A percentile compares a stretch with the other conserved stretches of the same genome.
Conservation (phyloP, 2,329 filamentous ascomycete species). For the Elsinoe australis region DNA sequence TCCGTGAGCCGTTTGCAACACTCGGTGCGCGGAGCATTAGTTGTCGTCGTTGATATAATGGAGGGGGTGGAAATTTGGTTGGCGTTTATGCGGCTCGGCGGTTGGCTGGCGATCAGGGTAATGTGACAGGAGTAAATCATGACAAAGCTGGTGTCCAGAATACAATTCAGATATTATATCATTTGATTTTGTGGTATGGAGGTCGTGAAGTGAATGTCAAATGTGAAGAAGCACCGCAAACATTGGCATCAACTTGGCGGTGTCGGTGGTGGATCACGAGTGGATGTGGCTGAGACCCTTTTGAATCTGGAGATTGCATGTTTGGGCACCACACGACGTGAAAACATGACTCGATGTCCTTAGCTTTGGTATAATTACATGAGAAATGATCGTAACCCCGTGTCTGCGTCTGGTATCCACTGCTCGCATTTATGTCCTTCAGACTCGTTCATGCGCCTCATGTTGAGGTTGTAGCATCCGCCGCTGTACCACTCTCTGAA, state of each 20-base stretch:
- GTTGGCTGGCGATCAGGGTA: slow-evolving; percentile 14
- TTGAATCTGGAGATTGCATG: not conserved
- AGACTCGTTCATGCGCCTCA: not conserved
- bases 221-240: not conserved
- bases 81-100: slow-evolving; percentile 16
- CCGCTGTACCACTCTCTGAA: slow-evolving; percentile 16
- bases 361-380: slow-evolving; percentile 2
- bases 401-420: no score
- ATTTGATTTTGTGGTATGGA: not conserved
- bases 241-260: slow-evolving; percentile 10
- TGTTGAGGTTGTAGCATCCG: slow-evolving; percentile 16
- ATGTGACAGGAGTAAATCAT: not conserved
- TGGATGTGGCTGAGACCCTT: slow-evolving; percentile 13
- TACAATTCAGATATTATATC: not conserved
- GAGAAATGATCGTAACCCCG: not conserved
- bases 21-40: slow-evolving; percentile 7
- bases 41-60: not conserved
- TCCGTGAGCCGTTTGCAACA: slow-evolving; percentile 5
- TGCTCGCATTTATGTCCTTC: no score
- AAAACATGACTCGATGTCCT: not conserved
- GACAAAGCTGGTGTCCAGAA: not conserved
- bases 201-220: not conserved
- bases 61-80: not conserved
- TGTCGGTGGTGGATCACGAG: not conserved
- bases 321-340: slow-evolving; percentile 7